Evolutionary conservation across 2,329 filamentous ascomycete species (phyloP).

Genomic region (Botrytis cinerea): DNA sequence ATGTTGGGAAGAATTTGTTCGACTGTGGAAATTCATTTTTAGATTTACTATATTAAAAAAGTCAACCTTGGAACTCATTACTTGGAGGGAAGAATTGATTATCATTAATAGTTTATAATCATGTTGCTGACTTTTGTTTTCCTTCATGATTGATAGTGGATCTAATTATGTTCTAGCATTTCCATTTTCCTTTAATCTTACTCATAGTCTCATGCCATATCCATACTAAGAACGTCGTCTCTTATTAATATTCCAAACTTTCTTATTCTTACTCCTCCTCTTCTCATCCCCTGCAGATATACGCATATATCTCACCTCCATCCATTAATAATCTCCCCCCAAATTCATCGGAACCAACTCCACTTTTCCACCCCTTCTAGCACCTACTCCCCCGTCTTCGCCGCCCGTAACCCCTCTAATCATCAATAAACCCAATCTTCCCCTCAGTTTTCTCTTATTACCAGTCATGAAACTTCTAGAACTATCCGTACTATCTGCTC

Average conservation of each 20-base stretch:
- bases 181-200: not conserved
- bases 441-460: not conserved
- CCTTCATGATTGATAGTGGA: not conserved
- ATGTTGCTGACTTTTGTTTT: not conserved
- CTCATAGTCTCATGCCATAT: not conserved
- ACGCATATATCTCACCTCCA: not conserved
- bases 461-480: not conserved
- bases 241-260: not conserved
- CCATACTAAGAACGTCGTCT: not conserved
- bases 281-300: not conserved
- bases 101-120: no score
- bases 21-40: not conserved
- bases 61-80: not conserved
- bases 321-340: not conserved
- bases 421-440: slow-evolving; percentile 10
- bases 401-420: not conserved
- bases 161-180: not conserved
- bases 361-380: not conserved
- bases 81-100: rapidly evolving
- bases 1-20: not conserved
- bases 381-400: not conserved
- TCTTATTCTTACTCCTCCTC: not conserved
- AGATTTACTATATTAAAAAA: not conserved
- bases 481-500: slow-evolving; percentile 1
- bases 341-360: slow-evolving; percentile 18